Evolutionary conservation across 257 asterid genomes (phyloP).

Genomic region (Ophiorrhiza pumila): DNA sequence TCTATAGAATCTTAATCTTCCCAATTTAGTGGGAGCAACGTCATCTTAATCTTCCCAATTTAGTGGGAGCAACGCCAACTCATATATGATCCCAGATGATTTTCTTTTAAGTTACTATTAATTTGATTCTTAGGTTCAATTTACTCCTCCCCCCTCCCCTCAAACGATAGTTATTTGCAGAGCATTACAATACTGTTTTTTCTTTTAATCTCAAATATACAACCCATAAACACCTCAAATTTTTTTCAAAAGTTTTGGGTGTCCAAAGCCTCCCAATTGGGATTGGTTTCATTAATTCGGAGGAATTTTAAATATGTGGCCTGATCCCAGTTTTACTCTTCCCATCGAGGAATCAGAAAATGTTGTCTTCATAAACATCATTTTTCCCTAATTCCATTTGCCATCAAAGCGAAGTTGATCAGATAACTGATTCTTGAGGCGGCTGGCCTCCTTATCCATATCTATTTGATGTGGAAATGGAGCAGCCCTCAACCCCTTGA

Average conservation of each 20-base stretch:
- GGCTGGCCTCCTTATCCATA: neutral
- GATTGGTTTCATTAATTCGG: no score
- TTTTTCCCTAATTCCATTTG: neutral
- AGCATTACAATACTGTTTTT: no score
- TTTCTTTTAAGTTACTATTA: neutral
- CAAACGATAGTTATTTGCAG: no score
- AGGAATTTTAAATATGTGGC: neutral
- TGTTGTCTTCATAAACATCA: no score
- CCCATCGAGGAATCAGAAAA: neutral
- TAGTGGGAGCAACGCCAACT: slow-evolving; percentile 4
- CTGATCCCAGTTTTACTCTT: neutral
- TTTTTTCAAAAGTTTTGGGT: no score
- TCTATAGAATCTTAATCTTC: neutral
- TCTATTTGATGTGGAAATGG: neutral
- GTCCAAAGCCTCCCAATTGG: no score
- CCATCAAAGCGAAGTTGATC: neutral
- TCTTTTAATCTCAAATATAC: no score
- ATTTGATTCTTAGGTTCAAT: no score
- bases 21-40: neutral
- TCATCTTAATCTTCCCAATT: neutral
- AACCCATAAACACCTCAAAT: no score
- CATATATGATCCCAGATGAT: neutral
- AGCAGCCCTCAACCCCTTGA: neutral
- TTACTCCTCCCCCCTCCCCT: no score
- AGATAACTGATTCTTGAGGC: neutral